These are phyloP conservation scores for Coemansia sp. DNA, from an alignment of 192 early-diverging fungal species.

Conservation along the genomic window DNA sequence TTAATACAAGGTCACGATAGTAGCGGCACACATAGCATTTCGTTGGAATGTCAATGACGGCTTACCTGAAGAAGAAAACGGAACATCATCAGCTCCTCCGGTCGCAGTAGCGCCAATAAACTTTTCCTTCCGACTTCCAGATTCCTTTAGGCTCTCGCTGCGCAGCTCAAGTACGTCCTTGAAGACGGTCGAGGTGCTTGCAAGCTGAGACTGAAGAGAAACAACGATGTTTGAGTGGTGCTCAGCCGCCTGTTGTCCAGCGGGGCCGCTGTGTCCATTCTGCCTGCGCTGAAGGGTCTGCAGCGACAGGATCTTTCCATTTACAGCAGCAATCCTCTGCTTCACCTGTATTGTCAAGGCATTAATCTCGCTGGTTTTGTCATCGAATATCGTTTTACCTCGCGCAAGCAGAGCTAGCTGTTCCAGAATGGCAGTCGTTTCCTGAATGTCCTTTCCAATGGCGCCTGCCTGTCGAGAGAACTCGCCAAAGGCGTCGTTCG, in stretches of 20 bases:
- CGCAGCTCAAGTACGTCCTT: conserved; percentile 96
- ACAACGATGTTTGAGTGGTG: conserved; percentile 93
- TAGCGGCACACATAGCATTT: background rate
- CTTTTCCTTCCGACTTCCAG: conserved; percentile 86
- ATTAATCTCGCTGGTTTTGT: conserved; percentile 93
- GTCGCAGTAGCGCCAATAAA: conserved; percentile 62
- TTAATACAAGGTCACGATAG: conserved; percentile 5
- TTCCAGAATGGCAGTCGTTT: conserved; percentile 78
- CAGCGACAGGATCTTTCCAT: conserved; percentile 88
- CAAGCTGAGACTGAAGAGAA: conserved; percentile 87
- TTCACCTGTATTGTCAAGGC: conserved; percentile 91
- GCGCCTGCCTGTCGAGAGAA: conserved; percentile 80
- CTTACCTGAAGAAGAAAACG: conserved; percentile 41
- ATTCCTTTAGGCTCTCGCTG: conserved; percentile 92
- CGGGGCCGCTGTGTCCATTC: conserved; percentile 61
- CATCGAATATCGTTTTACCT: conserved; percentile 94
- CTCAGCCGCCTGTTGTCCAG: conserved; percentile 75
- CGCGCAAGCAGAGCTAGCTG: conserved; percentile 91
- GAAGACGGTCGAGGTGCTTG: conserved; percentile 84
- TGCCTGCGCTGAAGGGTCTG: conserved; percentile 57
- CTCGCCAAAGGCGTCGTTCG: conserved; percentile 60
- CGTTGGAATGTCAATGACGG: background rate
- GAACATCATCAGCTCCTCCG: conserved; percentile 14
- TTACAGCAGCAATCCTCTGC: conserved; percentile 93
- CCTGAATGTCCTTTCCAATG: conserved; percentile 87